A percentile compares a stretch with the other conserved stretches of the same genome.
Conservation (phyloP, 257 asterid genomes). For the Jacaranda copaia region DNA sequence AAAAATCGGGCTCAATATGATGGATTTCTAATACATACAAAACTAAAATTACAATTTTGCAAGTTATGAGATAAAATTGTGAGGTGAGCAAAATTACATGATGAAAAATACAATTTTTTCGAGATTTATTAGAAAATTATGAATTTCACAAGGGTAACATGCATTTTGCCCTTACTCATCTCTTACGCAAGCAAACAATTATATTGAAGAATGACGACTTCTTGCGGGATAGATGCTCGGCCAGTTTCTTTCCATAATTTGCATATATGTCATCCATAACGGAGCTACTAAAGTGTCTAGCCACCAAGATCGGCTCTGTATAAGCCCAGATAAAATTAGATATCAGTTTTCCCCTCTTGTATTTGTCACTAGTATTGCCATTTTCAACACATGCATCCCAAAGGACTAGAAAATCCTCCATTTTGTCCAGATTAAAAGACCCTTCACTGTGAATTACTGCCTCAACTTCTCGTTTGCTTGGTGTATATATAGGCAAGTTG, state of each 20-base stretch:
- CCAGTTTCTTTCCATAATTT: constrained; percentile 2
- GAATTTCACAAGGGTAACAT: too few relatives aligned
- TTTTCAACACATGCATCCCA: constrained; percentile 10
- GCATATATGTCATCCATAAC: not conserved
- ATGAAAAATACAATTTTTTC: too few relatives aligned
- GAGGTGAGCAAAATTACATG: too few relatives aligned
- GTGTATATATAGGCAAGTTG: too few relatives aligned
- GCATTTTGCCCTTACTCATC: not conserved
- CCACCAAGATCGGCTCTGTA: constrained; percentile 8
- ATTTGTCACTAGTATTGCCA: not conserved
- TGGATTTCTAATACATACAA: too few relatives aligned
- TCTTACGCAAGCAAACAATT: not conserved
- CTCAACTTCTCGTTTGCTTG: too few relatives aligned
- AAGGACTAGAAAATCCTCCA: not conserved
- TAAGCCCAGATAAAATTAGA: not conserved
- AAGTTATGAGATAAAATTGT: too few relatives aligned
- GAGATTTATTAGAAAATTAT: too few relatives aligned
- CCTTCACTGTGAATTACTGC: constrained; percentile 5
- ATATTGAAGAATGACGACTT: not conserved
- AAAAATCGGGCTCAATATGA: too few relatives aligned
- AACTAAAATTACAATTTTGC: too few relatives aligned
- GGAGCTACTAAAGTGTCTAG: constrained; percentile 20
- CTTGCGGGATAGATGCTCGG: not conserved
- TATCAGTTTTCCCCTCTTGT: not conserved
- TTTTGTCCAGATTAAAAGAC: constrained; percentile 25